Evolutionary conservation across 1,139 yeast genomes (phyloP).

Genomic region (Debaryomyces robertsiae): DNA sequence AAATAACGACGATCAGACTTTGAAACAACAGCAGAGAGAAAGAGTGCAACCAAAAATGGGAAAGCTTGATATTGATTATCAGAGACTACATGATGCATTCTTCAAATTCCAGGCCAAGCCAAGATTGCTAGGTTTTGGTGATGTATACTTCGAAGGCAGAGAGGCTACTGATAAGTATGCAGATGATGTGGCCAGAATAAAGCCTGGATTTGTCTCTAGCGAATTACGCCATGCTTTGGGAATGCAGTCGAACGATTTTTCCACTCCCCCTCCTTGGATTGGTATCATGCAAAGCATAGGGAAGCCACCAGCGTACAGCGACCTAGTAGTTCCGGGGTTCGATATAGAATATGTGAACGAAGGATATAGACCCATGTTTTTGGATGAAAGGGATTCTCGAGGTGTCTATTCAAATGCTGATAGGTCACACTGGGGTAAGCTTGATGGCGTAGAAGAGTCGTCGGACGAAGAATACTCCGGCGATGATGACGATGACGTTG

Average conservation of each 20-base stretch:
- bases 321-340: conserved; percentile 59
- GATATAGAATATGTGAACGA: conserved; percentile 42
- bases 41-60: conserved; percentile 92
- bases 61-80: conserved; percentile 81
- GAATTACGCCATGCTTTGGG: conserved; percentile 71
- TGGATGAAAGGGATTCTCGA: conserved; percentile 23
- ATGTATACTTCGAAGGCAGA: conserved; percentile 77
- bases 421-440: conserved; percentile 44
- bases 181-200: conserved; percentile 39
- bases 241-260: conserved; percentile 51
- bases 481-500: conserved; percentile 19
- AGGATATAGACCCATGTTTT: conserved; percentile 33
- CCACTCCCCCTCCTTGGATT: conserved; percentile 80
- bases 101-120: conserved; percentile 83
- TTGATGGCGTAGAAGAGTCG: conserved; percentile 38
- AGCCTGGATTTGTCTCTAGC: conserved; percentile 71
- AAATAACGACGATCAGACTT: conserved; percentile 53
- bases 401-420: conserved; percentile 19
- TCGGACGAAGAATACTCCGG: conserved; percentile 29
- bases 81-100: conserved; percentile 81
- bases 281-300: conserved; percentile 70
- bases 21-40: conserved; percentile 79
- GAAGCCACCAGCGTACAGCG: conserved; percentile 82
- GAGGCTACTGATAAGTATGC: conserved; percentile 53
- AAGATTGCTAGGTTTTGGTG: conserved; percentile 66